A percentile compares a stretch with the other conserved stretches of the same genome.
These are phyloP conservation scores for Penicillium turbatum DNA, from an alignment of 495 filamentous ascomycete species.

Conservation along the genomic window DNA sequence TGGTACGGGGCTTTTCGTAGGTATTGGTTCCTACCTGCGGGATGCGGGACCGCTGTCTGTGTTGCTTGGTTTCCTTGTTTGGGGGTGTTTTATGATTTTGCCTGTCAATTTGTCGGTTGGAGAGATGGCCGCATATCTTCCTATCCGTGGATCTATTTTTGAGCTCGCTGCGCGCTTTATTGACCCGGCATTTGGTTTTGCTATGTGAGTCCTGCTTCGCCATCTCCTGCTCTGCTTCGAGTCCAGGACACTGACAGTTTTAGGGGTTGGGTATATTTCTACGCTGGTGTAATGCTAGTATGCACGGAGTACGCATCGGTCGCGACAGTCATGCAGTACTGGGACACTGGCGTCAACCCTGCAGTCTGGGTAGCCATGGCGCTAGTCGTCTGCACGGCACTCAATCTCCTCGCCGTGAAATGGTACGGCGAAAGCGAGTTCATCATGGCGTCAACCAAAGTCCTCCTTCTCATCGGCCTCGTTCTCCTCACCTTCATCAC, in stretches of 20 bases:
- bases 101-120: conserved; percentile 37
- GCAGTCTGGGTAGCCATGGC: conserved; percentile 72
- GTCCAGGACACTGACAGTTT: conserved; percentile 12
- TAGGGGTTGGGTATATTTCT: conserved; percentile 41
- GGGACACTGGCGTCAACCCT: conserved; percentile 45
- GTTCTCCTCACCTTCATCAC: conserved; percentile 65
- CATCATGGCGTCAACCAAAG: conserved; percentile 69
- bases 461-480: conserved; percentile 67
- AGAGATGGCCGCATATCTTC: conserved; percentile 71
- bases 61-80: conserved; percentile 58
- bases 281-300: conserved; percentile 40
- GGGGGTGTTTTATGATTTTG: conserved; percentile 31
- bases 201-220: conserved; percentile 37
- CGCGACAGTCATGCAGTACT: conserved; percentile 66
- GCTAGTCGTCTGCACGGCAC: conserved; percentile 57
- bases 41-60: conserved; percentile 62
- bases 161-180: conserved; percentile 67
- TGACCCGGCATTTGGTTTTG: conserved; percentile 67
- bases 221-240: conserved; percentile 1
- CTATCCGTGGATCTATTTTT: conserved; percentile 68
- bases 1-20: conserved; percentile 72
- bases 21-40: conserved; percentile 64
- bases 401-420: conserved; percentile 65
- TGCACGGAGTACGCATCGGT: conserved; percentile 68
- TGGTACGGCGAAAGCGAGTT: conserved; percentile 74